Conservation (phyloP, 257 asterid genomes). For the Coffea eugenioides region DNA sequence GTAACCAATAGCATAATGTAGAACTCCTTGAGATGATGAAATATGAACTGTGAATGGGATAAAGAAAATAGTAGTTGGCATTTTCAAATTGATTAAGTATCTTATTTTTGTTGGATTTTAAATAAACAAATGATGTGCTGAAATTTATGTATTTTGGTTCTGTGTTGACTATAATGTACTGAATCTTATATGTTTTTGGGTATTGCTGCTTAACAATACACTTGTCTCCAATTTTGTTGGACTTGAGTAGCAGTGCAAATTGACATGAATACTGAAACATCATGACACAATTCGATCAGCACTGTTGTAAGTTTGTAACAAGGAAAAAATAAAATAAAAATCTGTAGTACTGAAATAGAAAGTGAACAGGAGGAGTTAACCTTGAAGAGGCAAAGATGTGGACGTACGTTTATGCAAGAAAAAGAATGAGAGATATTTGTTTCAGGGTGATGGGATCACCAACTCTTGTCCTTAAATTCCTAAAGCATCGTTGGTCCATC, state of each 20-base stretch:
- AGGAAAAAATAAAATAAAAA: background rate
- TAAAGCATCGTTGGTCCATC: background rate
- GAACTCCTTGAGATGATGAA: background rate
- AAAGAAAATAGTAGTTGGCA: background rate
- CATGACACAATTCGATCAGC: background rate
- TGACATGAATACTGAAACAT: background rate
- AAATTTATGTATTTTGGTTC: background rate
- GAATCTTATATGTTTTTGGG: too few species aligned
- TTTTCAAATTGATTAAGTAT: background rate
- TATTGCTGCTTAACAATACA: too few species aligned
- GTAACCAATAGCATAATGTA: too few species aligned
- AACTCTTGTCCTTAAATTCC: conserved; percentile 20
- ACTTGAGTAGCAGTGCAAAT: background rate
- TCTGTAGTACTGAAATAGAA: background rate
- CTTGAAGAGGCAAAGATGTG: conserved; percentile 22
- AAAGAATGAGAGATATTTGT: conserved; percentile 24
- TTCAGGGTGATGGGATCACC: conserved; percentile 8
- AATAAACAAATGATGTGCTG: background rate
- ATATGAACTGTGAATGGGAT: background rate
- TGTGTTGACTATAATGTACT: background rate
- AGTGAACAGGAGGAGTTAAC: background rate
- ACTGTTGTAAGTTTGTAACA: too few species aligned
- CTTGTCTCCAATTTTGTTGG: background rate
- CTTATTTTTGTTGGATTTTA: too few species aligned
- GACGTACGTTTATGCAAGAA: conserved; percentile 13